Evolutionary conservation across 768 basidiomycete genomes (phyloP), one percentile per base, ranked within the genome.

Genomic region (Pleurotus tuber-regium): DNA sequence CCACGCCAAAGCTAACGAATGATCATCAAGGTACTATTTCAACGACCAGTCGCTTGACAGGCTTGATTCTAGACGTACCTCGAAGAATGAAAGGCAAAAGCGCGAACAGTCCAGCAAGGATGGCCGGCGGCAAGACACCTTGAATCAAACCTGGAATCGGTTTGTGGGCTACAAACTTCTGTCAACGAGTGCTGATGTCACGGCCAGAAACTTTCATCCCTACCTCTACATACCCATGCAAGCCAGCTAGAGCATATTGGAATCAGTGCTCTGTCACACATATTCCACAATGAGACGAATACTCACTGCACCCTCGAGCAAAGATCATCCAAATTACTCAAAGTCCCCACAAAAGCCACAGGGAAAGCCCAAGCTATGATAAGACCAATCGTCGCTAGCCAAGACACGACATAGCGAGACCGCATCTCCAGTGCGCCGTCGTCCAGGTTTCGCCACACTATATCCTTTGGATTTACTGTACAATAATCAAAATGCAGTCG

Each of bases 291-390:
- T 40, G 11, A 10, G 28, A 25, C 16, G 43, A 12, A 35, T 16
- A 71, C 75, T 54, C 49, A 78, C 73, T 64, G 59, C 19, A 77
- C 74, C 43, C 72, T 73, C 11, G 52, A 52, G 59, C 82, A 82
- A 8, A 89, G 70, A 8, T 75, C 68, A 33, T 71, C 68, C 31
- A 87, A 63, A 55, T 83, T 86, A 54, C 83, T 84, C 52, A 88
- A 64, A 2, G 77, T 72, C 57, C 85, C 85, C 53, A 87, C 79
- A 59, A 86, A 84, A 0, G 76, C 74, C 30, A 83, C 84, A 1
- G 86, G 86, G 61, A 85, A 79, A 1, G 77, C 71, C 85, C 85
- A 89, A 9, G 74, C 64, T 28, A 87, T 62, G 54, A 88, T 82
- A 14, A 88, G 66, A 4, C 78, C 86, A 21, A 78, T 56, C 1